A percentile compares a stretch with the other conserved stretches of the same genome.
phyloP scores from a whole-genome alignment of 345 rosid species.

The Syzygium aromaticum region DNA sequence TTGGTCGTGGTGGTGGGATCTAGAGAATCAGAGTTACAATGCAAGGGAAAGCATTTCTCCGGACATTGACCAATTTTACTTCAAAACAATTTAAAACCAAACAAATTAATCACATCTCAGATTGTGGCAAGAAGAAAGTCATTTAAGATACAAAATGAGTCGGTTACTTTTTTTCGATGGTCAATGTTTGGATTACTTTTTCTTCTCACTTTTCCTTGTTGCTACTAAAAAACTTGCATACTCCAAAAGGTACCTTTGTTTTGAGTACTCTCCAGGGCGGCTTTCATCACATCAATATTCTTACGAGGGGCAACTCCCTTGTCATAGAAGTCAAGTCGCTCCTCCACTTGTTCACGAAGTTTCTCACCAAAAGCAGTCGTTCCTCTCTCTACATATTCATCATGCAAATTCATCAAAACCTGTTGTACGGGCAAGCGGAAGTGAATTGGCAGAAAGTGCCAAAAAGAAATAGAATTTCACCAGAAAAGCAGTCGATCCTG shows the following conservation, averaged over 20 bases:
- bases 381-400: slow-evolving; percentile 33
- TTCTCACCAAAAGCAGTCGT: slow-evolving; percentile 73
- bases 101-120: background rate
- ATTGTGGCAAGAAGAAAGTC: background rate
- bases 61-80: background rate
- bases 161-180: background rate
- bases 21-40: background rate
- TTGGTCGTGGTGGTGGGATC: background rate
- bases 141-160: background rate
- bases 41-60: background rate
- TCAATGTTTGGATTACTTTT: background rate
- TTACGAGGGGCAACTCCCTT: slow-evolving; percentile 95
- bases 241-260: slow-evolving; percentile 38
- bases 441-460: background rate
- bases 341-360: slow-evolving; percentile 93
- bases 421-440: background rate
- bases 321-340: slow-evolving; percentile 81
- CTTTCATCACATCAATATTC: slow-evolving; percentile 91
- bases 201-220: background rate
- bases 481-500: slow-evolving; percentile 88
- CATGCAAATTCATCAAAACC: background rate
- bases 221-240: background rate
- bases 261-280: slow-evolving; percentile 44
- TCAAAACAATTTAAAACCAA: background rate
- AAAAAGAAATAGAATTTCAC: slow-evolving; percentile 19